Base-by-base conservation (phyloP, 176 grass and related monocot species). In the Raddia distichophylla region DNA sequence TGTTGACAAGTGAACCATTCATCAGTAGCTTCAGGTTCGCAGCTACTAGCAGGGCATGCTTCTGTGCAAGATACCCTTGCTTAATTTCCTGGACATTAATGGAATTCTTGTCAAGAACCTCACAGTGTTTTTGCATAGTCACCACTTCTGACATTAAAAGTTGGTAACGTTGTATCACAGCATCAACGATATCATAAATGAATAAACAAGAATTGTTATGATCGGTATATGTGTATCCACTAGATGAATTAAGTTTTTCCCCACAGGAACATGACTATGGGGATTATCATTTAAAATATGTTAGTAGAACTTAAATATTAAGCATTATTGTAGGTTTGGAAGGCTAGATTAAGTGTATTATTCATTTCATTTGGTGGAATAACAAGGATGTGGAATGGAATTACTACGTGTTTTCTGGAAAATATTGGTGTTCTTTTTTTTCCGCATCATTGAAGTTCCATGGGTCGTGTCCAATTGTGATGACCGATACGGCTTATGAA, bases 31-130 rank as follows among this genome's bases (percentile, higher is more conserved):
- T 85, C 75, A 93, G 72, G 78, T 93, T 91, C 64, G 91, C 88
- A 1, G 85, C 88, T 5, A 86, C 91, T 71, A 93, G 48, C 44
- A 75, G 42, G 0, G 91, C 85, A 12, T 91, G 91, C 48, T 88
- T 86, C 57, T 88, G 88, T 51, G 91, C 88, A 1, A 87, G 71
- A 50, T 87, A 93, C 51, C 85, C 91, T 82, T 90, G 84, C 54
- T 93, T 93, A 15, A 91, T 68, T 88, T 93, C 91, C 91, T 93
- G 35, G 4, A 67, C 20, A 63, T 46, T 19, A 22, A 46, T 19
- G 1, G 15, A 17, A 3, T 10, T 13, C 45, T 60, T 72, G 5
- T 60, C 14, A 66, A 33, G 27, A 65, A 74, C 7, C 34, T 44
- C 5, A 42, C 12, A 37, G 18, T 7, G 10, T 48, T 58, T 67